These are phyloP conservation scores for Kazachstania sp. DNA, from an alignment of 1,139 yeast species.

Conservation along the genomic window DNA sequence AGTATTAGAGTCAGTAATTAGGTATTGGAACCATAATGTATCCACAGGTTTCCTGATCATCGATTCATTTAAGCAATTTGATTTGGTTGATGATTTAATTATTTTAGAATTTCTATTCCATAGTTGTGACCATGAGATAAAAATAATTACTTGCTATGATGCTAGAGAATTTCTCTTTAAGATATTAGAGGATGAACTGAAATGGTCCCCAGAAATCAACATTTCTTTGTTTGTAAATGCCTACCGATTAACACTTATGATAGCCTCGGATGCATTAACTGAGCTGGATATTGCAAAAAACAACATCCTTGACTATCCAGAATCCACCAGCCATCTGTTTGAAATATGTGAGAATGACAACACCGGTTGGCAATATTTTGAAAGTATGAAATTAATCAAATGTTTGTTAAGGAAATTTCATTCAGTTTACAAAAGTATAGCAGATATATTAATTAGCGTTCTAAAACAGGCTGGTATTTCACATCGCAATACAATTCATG, in stretches of 20 bases:
- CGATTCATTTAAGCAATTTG: slow-evolving; percentile 49
- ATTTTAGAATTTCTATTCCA: slow-evolving; percentile 38
- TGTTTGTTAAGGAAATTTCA: slow-evolving; percentile 31
- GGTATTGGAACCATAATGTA: slow-evolving; percentile 74
- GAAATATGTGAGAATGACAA: slow-evolving; percentile 14
- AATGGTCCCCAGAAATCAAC: neutral
- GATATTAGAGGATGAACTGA: slow-evolving; percentile 16
- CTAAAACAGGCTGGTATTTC: neutral
- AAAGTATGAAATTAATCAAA: slow-evolving; percentile 31
- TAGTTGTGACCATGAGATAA: slow-evolving; percentile 18
- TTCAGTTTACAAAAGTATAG: neutral
- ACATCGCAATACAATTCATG: slow-evolving; percentile 1
- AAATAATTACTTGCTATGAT: slow-evolving; percentile 31
- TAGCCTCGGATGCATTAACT: neutral
- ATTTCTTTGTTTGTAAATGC: neutral
- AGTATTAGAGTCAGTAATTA: slow-evolving; percentile 56
- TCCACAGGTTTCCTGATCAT: slow-evolving; percentile 67
- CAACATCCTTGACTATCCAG: slow-evolving; percentile 15
- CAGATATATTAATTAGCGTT: neutral
- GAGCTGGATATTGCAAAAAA: neutral
- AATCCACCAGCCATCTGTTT: neutral
- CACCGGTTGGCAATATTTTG: slow-evolving; percentile 32
- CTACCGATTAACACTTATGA: neutral
- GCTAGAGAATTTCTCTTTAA: slow-evolving; percentile 32
- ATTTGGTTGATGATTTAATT: slow-evolving; percentile 37